Evolutionary conservation across 1,284 basidiomycete genomes (phyloP).

Genomic region (Anthracocystis panici-leucophaei): DNA sequence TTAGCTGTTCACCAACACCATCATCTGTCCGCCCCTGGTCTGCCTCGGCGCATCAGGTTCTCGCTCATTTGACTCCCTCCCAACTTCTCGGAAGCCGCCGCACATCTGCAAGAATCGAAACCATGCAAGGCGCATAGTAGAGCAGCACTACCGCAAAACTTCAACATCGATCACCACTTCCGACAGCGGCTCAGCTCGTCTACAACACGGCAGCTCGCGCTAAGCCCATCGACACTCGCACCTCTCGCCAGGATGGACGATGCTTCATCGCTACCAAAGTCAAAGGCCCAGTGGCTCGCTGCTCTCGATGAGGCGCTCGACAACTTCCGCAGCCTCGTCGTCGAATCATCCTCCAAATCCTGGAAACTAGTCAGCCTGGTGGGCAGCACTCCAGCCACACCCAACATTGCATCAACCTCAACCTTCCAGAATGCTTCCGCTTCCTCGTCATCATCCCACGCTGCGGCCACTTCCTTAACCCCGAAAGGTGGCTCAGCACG

Average conservation of each 20-base stretch:
- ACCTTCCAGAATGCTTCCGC: conserved; percentile 12
- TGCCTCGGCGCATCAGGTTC: neutral
- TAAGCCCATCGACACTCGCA: neutral
- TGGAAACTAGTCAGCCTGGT: conserved; percentile 52
- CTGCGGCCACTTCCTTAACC: conserved; percentile 3
- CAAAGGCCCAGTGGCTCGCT: conserved; percentile 56
- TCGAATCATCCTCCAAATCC: conserved; percentile 46
- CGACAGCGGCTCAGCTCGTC: no score
- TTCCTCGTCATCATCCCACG: conserved; percentile 11
- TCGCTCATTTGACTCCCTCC: neutral
- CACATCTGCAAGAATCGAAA: neutral
- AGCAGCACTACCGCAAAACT: neutral
- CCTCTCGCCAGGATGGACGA: conserved; percentile 29
- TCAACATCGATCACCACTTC: neutral
- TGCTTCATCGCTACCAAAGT: conserved; percentile 38
- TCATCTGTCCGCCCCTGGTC: neutral
- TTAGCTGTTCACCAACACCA: neutral
- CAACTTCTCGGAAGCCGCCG: neutral
- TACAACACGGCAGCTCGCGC: neutral
- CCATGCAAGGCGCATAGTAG: neutral
- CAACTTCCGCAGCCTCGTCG: conserved; percentile 48
- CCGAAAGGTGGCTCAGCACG: conserved; percentile 9
- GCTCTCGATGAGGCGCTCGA: conserved; percentile 54
- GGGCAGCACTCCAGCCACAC: conserved; percentile 31
- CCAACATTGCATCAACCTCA: conserved; percentile 27